A percentile compares a stretch with the other conserved stretches of the same genome.
These are phyloP conservation scores for Penicillium coprophilum DNA, from an alignment of 495 filamentous ascomycete species.

Conservation along the genomic window DNA sequence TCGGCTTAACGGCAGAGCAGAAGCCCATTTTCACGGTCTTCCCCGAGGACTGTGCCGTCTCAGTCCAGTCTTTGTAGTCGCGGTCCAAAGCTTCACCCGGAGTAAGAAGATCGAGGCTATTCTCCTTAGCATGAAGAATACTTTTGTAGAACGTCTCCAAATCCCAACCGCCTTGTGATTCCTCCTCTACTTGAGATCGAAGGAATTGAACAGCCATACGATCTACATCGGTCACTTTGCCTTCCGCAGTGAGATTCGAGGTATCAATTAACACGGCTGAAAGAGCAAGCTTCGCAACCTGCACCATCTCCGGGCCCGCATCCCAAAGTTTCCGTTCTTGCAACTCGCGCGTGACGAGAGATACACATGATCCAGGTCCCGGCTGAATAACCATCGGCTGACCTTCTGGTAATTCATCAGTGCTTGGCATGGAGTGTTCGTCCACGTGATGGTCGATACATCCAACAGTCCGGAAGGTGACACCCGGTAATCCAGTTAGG, in stretches of 20 bases:
- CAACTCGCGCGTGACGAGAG: slow-evolving; percentile 67
- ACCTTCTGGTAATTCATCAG: slow-evolving; percentile 10
- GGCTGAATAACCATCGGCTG: slow-evolving; percentile 64
- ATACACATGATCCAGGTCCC: slow-evolving; percentile 73
- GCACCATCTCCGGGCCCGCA: slow-evolving; percentile 38
- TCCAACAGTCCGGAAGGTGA: slow-evolving; percentile 58
- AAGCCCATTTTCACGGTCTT: slow-evolving; percentile 63
- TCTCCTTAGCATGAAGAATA: slow-evolving; percentile 66
- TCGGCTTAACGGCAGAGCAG: slow-evolving; percentile 65
- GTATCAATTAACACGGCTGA: slow-evolving; percentile 87
- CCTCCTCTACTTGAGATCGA: slow-evolving; percentile 48
- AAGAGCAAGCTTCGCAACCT: slow-evolving; percentile 74
- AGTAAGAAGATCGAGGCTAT: slow-evolving; percentile 62
- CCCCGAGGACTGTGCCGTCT: slow-evolving; percentile 32
- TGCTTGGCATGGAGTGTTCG: slow-evolving; percentile 59
- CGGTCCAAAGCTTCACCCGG: slow-evolving; percentile 77
- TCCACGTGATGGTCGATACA: slow-evolving; percentile 93
- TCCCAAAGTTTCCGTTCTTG: slow-evolving; percentile 52
- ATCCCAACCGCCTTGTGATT: slow-evolving; percentile 36
- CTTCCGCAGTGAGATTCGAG: slow-evolving; percentile 61
- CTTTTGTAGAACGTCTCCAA: slow-evolving; percentile 59
- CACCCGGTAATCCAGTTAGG: slow-evolving; percentile 31
- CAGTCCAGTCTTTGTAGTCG: slow-evolving; percentile 91
- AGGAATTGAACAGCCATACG: slow-evolving; percentile 62
- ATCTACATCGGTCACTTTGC: slow-evolving; percentile 76